Percentiles rank a stretch among this genome's conserved stretches.
These are phyloP conservation scores for Neltuma alba DNA, from an alignment of 306 rosid genomes.

Conservation along the genomic window DNA sequence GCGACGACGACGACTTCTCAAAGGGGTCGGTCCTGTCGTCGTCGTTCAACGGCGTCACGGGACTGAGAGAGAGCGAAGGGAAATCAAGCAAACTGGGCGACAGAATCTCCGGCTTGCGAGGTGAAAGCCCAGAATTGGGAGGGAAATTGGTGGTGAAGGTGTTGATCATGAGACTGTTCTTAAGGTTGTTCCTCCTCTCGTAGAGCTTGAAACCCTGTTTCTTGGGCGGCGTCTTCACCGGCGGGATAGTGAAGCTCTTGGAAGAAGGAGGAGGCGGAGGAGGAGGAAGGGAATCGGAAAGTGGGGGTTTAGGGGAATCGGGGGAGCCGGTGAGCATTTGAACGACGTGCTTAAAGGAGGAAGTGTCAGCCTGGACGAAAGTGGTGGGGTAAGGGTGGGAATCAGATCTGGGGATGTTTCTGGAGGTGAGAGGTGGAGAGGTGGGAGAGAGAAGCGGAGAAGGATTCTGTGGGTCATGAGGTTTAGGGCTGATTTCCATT, in stretches of 20 bases:
- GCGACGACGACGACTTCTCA: constrained; percentile 76
- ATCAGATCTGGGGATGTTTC: constrained; percentile 89
- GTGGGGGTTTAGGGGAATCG: no score
- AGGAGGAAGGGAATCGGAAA: constrained; percentile 29
- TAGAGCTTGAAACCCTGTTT: constrained; percentile 87
- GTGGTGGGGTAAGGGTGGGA: constrained; percentile 87
- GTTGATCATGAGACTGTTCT: constrained; percentile 82
- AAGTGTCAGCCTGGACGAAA: constrained; percentile 89
- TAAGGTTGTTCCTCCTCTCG: constrained; percentile 74
- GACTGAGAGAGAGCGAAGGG: constrained; percentile 87
- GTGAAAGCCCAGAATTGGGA: constrained; percentile 61
- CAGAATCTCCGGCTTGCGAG: constrained; percentile 72
- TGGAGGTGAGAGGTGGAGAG: constrained; percentile 63
- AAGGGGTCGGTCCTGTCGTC: no score
- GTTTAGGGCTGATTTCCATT: constrained; percentile 72
- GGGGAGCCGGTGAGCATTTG: constrained; percentile 96
- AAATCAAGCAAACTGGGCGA: constrained; percentile 88
- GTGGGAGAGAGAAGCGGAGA: constrained; percentile 59
- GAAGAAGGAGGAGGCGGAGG: neutral
- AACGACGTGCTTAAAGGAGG: constrained; percentile 92
- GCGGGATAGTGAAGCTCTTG: constrained; percentile 74
- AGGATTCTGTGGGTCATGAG: constrained; percentile 63
- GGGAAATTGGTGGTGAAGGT: constrained; percentile 71
- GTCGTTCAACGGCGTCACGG: constrained; percentile 81
- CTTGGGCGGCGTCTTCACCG: constrained; percentile 61